A percentile compares a stretch with the other conserved stretches of the same genome.
phyloP scores from a whole-genome alignment of 2,329 filamentous ascomycete species.

The Tricladium varicosporioides region DNA sequence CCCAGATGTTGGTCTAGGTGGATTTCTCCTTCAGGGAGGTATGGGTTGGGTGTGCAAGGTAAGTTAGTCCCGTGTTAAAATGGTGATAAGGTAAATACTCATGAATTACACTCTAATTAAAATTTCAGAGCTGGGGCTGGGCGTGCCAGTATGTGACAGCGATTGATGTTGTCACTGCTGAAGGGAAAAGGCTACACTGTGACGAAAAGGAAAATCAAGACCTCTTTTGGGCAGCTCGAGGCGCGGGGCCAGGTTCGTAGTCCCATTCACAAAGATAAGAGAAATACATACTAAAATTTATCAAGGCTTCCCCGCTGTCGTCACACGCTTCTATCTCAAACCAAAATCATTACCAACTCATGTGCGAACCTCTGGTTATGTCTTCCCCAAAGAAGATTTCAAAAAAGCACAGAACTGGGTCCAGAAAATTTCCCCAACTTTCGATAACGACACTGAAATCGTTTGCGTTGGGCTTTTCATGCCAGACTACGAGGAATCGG shows the following conservation, averaged over 20 bases:
- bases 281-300: constrained; percentile 3
- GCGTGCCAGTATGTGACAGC: constrained; percentile 38
- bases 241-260: constrained; percentile 20
- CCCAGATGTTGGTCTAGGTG: constrained; percentile 55
- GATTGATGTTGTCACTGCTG: constrained; percentile 30
- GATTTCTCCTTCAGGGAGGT: constrained; percentile 54
- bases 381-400: too few species aligned
- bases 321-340: constrained; percentile 39
- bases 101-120: neutral
- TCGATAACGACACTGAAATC: too few species aligned
- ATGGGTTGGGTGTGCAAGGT: constrained; percentile 58
- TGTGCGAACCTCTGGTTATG: too few species aligned
- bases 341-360: too few species aligned
- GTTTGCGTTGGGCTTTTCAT: too few species aligned
- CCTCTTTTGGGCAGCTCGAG: constrained; percentile 43
- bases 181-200: constrained; percentile 32
- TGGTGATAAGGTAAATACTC: neutral
- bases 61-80: constrained; percentile 13
- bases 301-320: constrained; percentile 49
- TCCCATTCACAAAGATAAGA: neutral
- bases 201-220: constrained; percentile 45
- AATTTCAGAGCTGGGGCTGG: constrained; percentile 51
- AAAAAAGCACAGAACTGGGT: too few species aligned
- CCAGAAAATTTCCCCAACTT: too few species aligned
- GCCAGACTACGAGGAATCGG: too few species aligned